A percentile compares a stretch with the other conserved stretches of the same genome.
phyloP scores from a whole-genome alignment of 1,284 basidiomycete genomes.

The Cutaneotrichosporon cutaneum region DNA sequence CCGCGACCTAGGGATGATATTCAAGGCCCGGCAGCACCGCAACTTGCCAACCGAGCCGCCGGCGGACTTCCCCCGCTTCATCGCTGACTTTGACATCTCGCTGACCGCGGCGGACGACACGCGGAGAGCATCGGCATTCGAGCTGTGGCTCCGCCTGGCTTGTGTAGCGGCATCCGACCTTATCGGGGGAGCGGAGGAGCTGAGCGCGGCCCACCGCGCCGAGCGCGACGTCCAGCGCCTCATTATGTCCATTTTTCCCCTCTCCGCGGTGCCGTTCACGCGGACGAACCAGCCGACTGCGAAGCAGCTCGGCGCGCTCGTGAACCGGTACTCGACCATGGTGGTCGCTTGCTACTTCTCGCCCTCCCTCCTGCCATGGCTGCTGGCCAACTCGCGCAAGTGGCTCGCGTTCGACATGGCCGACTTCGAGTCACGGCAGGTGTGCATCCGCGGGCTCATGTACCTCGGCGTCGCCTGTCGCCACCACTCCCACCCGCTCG shows the following conservation, averaged over 20 bases:
- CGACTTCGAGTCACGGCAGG: conserved; percentile 67
- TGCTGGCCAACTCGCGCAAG: conserved; percentile 56
- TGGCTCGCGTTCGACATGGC: conserved; percentile 62
- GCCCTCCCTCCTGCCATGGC: conserved; percentile 58
- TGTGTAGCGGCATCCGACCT: conserved; percentile 52
- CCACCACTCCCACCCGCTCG: conserved; percentile 61
- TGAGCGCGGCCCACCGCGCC: conserved; percentile 50
- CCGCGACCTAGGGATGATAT: conserved; percentile 69
- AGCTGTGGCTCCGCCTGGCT: conserved; percentile 66
- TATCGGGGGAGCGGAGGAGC: conserved; percentile 37
- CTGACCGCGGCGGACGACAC: conserved; percentile 59
- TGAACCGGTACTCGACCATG: conserved; percentile 79
- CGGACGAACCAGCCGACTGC: conserved; percentile 59
- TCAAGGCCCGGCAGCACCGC: conserved; percentile 74
- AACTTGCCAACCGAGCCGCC: conserved; percentile 70
- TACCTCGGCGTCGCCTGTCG: conserved; percentile 69
- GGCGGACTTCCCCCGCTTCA: conserved; percentile 74
- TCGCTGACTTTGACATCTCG: conserved; percentile 63
- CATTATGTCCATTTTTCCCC: conserved; percentile 73
- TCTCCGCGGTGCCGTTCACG: conserved; percentile 63
- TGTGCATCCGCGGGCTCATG: conserved; percentile 74
- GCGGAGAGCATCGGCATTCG: conserved; percentile 68
- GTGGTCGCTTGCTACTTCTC: conserved; percentile 75
- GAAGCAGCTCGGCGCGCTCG: conserved; percentile 72
- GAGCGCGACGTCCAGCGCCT: conserved; percentile 66